These are phyloP conservation scores for Panicum virgatum DNA, from an alignment of 202 grass and related monocot genomes.

Conservation along the genomic window DNA sequence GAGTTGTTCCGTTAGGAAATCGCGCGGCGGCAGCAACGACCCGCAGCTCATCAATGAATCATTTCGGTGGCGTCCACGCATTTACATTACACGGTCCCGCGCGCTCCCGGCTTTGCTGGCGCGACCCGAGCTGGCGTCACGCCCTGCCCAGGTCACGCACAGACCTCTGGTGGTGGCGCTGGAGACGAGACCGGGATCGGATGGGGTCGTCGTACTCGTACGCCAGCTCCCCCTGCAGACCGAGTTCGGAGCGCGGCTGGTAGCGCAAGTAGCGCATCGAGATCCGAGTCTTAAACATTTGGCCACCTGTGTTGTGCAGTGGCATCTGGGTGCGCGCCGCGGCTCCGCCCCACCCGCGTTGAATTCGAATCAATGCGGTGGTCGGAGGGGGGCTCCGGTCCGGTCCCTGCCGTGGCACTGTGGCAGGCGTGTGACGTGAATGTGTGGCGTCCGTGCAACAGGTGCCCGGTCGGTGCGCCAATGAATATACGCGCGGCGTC, in stretches of 20 bases:
- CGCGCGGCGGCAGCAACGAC: conserved; percentile 29
- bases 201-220: background rate
- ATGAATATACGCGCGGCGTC: conserved; percentile 19
- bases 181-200: too few relatives aligned
- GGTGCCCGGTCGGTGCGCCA: background rate
- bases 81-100: background rate
- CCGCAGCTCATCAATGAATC: conserved; percentile 26
- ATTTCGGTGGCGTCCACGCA: conserved; percentile 29
- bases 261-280: background rate
- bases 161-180: background rate
- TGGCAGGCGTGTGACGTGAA: background rate
- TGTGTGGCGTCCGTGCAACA: background rate
- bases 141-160: too few relatives aligned
- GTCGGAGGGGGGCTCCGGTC: background rate
- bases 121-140: conserved; percentile 14
- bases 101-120: background rate
- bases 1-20: conserved; percentile 34
- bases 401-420: background rate
- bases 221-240: too few relatives aligned
- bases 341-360: conserved; percentile 9
- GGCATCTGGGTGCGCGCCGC: background rate
- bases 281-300: background rate
- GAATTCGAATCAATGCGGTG: conserved; percentile 23
- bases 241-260: background rate
- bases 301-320: background rate